A percentile compares a stretch with the other conserved stretches of the same genome.
Conservation (phyloP, 257 asterid genomes). For the Solanum pimpinellifolium region DNA sequence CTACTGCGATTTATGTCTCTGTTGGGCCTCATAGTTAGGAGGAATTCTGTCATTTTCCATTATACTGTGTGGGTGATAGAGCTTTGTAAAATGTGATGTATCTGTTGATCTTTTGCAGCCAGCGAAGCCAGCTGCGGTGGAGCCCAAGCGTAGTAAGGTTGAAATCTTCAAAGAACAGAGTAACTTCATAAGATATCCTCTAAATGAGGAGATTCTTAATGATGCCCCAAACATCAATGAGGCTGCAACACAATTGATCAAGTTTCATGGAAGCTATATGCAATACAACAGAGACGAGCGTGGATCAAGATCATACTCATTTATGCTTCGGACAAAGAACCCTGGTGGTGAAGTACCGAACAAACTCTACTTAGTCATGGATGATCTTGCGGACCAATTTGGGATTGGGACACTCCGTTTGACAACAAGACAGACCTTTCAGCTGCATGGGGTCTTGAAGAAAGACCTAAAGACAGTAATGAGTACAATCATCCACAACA, state of each 20-base stretch:
- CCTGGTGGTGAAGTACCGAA: slow-evolving; percentile 94
- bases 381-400: slow-evolving; percentile 89
- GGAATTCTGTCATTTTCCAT: background rate
- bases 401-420: slow-evolving; percentile 91
- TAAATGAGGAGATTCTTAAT: slow-evolving; percentile 71
- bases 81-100: background rate
- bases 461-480: slow-evolving; percentile 88
- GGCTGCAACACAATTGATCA: slow-evolving; percentile 82
- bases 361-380: slow-evolving; percentile 80
- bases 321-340: slow-evolving; percentile 95
- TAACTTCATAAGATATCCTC: slow-evolving; percentile 85
- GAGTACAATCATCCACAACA: slow-evolving; percentile 67
- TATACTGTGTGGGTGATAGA: background rate
- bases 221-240: slow-evolving; percentile 79
- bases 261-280: slow-evolving; percentile 98
- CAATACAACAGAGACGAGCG: slow-evolving; percentile 95
- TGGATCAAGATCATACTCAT: slow-evolving; percentile 65
- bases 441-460: slow-evolving; percentile 90
- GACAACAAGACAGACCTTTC: slow-evolving; percentile 96
- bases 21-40: background rate
- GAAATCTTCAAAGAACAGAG: slow-evolving; percentile 92
- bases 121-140: slow-evolving; percentile 56
- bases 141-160: slow-evolving; percentile 81
- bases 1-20: background rate
- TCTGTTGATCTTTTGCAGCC: slow-evolving; percentile 33